Conservation (phyloP, 2,329 filamentous ascomycete species). For the Microcyclospora tardicrescens region DNA sequence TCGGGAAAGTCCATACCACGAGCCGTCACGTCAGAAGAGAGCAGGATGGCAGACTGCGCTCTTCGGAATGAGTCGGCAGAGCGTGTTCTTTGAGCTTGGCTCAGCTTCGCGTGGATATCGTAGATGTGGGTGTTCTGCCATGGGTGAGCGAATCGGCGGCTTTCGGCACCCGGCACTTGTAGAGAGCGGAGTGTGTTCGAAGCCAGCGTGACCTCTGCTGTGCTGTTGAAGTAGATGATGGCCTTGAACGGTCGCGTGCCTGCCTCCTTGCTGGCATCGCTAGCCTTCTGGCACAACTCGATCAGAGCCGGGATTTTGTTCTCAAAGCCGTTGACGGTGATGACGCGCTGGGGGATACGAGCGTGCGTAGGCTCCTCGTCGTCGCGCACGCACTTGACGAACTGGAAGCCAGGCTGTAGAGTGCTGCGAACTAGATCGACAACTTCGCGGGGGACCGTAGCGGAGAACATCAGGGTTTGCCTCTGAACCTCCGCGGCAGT, state of each 20-base stretch:
- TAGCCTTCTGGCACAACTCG: constrained; percentile 49
- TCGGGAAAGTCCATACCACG: constrained; percentile 42
- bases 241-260: constrained; percentile 66
- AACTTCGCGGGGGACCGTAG: constrained; percentile 77
- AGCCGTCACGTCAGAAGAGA: constrained; percentile 40
- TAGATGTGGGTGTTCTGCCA: constrained; percentile 29
- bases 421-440: constrained; percentile 64
- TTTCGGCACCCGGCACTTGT: constrained; percentile 2
- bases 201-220: constrained; percentile 55
- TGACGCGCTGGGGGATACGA: constrained; percentile 65
- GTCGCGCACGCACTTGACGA: constrained; percentile 73
- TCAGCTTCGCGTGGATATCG: constrained; percentile 69
- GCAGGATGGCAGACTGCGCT: constrained; percentile 41
- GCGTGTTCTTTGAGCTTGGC: constrained; percentile 54
- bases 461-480: constrained; percentile 91
- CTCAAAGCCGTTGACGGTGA: constrained; percentile 54
- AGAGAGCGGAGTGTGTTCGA: constrained; percentile 45
- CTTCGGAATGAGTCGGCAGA: constrained; percentile 60
- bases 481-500: constrained; percentile 49
- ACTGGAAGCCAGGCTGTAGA: constrained; percentile 74
- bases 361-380: constrained; percentile 79
- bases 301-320: constrained; percentile 66
- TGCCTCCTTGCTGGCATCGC: constrained; percentile 26
- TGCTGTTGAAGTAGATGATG: constrained; percentile 84
- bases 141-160: constrained; percentile 20